Base-by-base conservation (phyloP, 2,329 filamentous ascomycete species). In the Phialophora chinensis region DNA sequence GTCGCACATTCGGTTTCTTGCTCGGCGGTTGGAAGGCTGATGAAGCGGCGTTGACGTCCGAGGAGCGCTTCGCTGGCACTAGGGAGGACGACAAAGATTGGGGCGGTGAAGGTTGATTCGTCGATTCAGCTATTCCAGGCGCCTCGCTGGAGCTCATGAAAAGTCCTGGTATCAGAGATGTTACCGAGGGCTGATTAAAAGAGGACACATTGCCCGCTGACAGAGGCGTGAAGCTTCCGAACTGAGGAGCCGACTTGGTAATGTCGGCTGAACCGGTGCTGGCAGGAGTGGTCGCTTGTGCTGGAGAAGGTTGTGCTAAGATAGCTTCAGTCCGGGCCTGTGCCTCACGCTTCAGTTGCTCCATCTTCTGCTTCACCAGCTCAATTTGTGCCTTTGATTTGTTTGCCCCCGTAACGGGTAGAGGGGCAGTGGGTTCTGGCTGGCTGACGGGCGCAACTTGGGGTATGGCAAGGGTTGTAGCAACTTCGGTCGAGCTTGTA, bases 351-450 rank as follows among this genome's bases (percentile, higher is more conserved):
- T 88, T 87, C 25, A 95, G 79, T 25, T 90, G 90, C 66, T 92
- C 91, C 74, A 96, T 89, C 71, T 92, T 92, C 74, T 92, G 87
- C 70, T 91, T 88, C 55, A 93, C 83, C 35, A 93, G 79, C 66
- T 91, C 91, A 67, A 91, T 96, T 70, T 92, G 86, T 20, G 86
- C 87, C 74, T 89, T 87, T 35, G 81, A 80, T 70, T 81, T 86
- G 73, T 79, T 77, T 10, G n/a, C 42, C 5, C 20, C 63, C 17
- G 52, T n/a, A 8, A 35, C 29, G 35, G 54, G 35, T 6, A 33
- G 11, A 38, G 25, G 23, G 23, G 38, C 29, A 29, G 23, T 8
- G 1, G 47, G n/a, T 25, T 61, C 59, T 54, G 57, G 27, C 42
- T 60, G 54, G 20, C 12, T 53, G 10, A 27, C 17, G 10, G 60